Base-by-base conservation (phyloP, 495 filamentous ascomycete genomes). In the Hypoxylon rickii region DNA sequence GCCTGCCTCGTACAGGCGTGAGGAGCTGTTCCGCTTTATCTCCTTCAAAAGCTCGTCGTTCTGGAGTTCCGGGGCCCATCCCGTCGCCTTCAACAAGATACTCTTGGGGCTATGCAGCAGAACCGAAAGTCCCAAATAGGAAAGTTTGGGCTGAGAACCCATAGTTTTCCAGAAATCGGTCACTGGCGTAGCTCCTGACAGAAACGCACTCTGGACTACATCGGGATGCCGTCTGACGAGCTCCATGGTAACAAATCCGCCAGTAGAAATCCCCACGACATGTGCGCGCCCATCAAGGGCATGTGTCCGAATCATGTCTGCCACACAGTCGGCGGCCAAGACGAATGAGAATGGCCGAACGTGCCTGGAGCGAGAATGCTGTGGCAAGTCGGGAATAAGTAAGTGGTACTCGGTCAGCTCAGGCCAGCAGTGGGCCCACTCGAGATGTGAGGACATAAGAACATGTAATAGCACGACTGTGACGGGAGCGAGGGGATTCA, bases 381-480 rank as follows among this genome's bases (percentile, higher is more conserved):
- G 55, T 0, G 69, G 70, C 15, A 71, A 46, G 43, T 73, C 70
- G 15, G 61, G 53, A 24, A 69, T 31, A 13, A 74, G 63, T 2
- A 74, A 50, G 46, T 74, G 70, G 42, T 73, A 73, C 18, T 63
- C 44, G 8, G 61, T 22, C 2, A 75, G 44, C 42, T 64, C 50
- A 10, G 70, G 60, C 34, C 49, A 58, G 12, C 70, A 58, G 51
- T 60, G 58, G 17, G 57, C 39, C 58, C 54, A 75, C 55, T 73
- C 67, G 29, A 68, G 62, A 51, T 70, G 64, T 19, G 65, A 75
- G 33, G 58, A 62, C 60, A 70, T 39, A 12, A 65, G 43, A 19
- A 64, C 55, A 44, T 75, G 72, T 46, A 75, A 16, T 42, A 75
- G 52, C 5, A 75, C 42, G 38, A 73, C 31, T n/a, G 69, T 68